A percentile compares a stretch with the other conserved stretches of the same genome.
Evolutionary conservation across 495 filamentous ascomycete genomes (phyloP).

Genomic region (Cryomyces antarcticus): DNA sequence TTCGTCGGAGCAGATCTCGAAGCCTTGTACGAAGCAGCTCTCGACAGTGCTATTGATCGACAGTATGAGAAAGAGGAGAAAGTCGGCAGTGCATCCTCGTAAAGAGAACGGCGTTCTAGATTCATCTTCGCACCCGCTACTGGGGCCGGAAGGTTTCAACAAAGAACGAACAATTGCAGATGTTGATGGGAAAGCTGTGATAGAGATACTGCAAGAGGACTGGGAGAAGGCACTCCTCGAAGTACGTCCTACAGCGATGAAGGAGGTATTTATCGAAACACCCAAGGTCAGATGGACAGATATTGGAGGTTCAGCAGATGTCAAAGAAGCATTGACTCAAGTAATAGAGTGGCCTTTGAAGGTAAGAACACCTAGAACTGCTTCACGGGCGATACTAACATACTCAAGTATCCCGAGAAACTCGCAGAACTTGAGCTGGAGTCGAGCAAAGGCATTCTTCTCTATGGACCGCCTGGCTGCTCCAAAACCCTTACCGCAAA

Average conservation of each 20-base stretch:
- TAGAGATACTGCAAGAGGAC: conserved; percentile 19
- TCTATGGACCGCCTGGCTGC: conserved; percentile 91
- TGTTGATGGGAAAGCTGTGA: no score
- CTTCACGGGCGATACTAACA: background rate
- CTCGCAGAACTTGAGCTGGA: conserved; percentile 38
- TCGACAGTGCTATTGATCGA: conserved; percentile 8
- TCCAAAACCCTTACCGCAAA: conserved; percentile 90
- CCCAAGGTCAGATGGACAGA: conserved; percentile 77
- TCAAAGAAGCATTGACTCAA: conserved; percentile 48
- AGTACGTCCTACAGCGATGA: conserved; percentile 67
- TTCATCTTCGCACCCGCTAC: no score
- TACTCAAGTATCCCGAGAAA: conserved; percentile 31
- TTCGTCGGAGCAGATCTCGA: conserved; percentile 47
- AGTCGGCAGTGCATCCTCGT: background rate
- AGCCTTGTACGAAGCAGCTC: conserved; percentile 22
- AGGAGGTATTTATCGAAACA: conserved; percentile 71
- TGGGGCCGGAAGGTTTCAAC: background rate
- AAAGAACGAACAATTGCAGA: background rate
- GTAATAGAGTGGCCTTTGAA: conserved; percentile 46
- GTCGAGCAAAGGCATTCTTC: conserved; percentile 62
- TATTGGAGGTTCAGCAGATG: conserved; percentile 70
- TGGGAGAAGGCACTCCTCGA: conserved; percentile 32
- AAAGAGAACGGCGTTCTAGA: no score
- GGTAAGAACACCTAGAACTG: conserved; percentile 19
- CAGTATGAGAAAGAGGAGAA: background rate